Evolutionary conservation across 2,329 filamentous ascomycete species (phyloP), one percentile per base, ranked within the genome.

Genomic region (Ascochyta lentis): DNA sequence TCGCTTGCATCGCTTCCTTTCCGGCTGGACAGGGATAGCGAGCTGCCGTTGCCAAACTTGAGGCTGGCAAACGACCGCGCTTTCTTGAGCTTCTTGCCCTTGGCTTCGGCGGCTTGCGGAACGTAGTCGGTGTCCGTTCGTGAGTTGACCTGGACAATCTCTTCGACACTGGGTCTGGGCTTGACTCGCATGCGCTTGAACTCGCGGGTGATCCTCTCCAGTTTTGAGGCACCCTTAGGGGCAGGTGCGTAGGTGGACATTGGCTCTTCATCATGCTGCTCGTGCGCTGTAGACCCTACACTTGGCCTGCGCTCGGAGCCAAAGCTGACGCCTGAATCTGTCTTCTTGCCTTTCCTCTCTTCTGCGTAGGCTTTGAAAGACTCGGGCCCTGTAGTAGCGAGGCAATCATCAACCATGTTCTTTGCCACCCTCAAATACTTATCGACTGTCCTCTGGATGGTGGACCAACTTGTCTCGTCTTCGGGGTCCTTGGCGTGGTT

Each of bases 301-400:
- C 71, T 73, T 15, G 72, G 71, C 29, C 71, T 63, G 27, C 63
- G 64, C 26, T 74, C 68, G 26, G 73, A 73, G 45, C 77, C 79
- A 64, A 88, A 86, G 71, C 84, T 87, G 55, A 88, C 82, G 19
- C 86, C 86, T 3, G 86, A 88, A 68, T 88, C 86, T 22, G 82
- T 83, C 72, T 87, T 87, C 65, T 84, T 81, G 34, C 77, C 76
- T 64, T 81, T 82, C 49, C 77, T 74, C 48, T 69, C 66, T 27
- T 73, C 64, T 12, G 64, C 58, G n/a, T 68, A 65, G 39, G 59
- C 58, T 13, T 67, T 71, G 60, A 76, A 76, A 6, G 71, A 68
- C 39, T 74, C 73, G 3, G 70, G 70, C 6, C 70, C 70, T 1
- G 68, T 57, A 6, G 86, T 79, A 44, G 81, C 76, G 22, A 74